phyloP scores from a whole-genome alignment of 1,284 basidiomycete species.

The Cerrena zonata region DNA sequence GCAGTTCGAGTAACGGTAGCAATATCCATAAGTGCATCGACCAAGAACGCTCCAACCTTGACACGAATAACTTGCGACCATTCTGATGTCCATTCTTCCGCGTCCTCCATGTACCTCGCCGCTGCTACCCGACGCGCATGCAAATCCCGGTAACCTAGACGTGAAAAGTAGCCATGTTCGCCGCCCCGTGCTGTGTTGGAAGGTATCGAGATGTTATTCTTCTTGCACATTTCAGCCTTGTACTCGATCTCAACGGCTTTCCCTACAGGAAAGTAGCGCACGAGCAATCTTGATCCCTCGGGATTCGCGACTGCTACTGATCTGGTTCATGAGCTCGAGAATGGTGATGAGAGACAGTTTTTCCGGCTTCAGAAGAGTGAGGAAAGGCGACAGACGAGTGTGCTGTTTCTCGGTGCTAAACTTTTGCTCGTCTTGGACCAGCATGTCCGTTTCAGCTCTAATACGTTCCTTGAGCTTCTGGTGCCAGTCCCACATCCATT shows the following conservation, averaged over 20 bases:
- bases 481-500: conserved; percentile 89
- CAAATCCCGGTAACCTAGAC: conserved; percentile 51
- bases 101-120: conserved; percentile 57
- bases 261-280: conserved; percentile 78
- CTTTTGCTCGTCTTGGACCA: conserved; percentile 39
- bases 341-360: conserved; percentile 87
- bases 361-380: conserved; percentile 70
- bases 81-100: conserved; percentile 67
- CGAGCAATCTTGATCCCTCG: conserved; percentile 90
- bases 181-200: conserved; percentile 28
- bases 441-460: conserved; percentile 47
- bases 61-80: conserved; percentile 81
- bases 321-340: conserved; percentile 83
- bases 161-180: conserved; percentile 49
- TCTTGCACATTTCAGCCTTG: conserved; percentile 75
- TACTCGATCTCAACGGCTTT: conserved; percentile 85
- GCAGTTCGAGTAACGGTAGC: conserved; percentile 72
- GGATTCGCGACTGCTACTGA: conserved; percentile 69
- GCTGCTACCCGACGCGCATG: conserved; percentile 57
- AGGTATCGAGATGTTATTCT: conserved; percentile 55
- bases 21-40: conserved; percentile 79
- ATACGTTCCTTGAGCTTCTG: conserved; percentile 54
- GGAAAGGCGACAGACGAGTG: conserved; percentile 51
- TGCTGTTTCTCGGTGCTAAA: conserved; percentile 9
- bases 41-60: conserved; percentile 77